These are phyloP conservation scores for Juglanconis oblonga DNA, from an alignment of 2,329 filamentous ascomycete genomes.

Conservation along the genomic window DNA sequence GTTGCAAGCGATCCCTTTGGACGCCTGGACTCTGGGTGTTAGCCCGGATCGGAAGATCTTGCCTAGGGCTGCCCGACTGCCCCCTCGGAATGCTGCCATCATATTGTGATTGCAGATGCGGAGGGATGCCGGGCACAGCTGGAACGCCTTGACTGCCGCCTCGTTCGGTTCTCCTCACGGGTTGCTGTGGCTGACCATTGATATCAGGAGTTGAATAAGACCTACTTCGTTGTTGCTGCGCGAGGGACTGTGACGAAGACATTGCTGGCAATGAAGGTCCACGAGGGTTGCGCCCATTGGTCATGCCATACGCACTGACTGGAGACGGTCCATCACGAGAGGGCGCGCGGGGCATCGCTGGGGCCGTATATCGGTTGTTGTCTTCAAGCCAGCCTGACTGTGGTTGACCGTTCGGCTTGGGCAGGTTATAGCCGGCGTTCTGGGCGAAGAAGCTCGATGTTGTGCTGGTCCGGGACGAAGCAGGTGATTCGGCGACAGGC, in stretches of 20 bases:
- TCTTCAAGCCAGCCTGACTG: constrained; percentile 69
- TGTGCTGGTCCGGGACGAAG: constrained; percentile 71
- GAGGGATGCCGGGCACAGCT: constrained; percentile 72
- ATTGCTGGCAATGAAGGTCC: constrained; percentile 79
- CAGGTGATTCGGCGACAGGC: constrained; percentile 75
- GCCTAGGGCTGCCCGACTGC: constrained; percentile 75
- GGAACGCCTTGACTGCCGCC: constrained; percentile 59
- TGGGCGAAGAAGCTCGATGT: constrained; percentile 68
- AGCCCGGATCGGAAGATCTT: constrained; percentile 63
- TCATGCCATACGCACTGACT: constrained; percentile 57
- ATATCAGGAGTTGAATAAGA: constrained; percentile 97
- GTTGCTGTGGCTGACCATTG: constrained; percentile 60
- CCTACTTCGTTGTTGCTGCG: constrained; percentile 67
- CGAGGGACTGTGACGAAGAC: constrained; percentile 36
- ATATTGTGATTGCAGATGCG: constrained; percentile 62
- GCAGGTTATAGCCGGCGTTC: constrained; percentile 60
- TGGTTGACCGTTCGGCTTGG: constrained; percentile 66
- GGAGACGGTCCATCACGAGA: constrained; percentile 72
- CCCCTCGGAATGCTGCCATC: constrained; percentile 70
- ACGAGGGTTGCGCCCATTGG: constrained; percentile 63
- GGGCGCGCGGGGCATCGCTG: constrained; percentile 77
- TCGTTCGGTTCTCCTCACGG: constrained; percentile 46
- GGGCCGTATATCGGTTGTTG: constrained; percentile 81
- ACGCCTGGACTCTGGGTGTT: constrained; percentile 69
- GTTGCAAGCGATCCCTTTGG: constrained; percentile 58